Conservation (phyloP, 1,284 basidiomycete genomes). For the Cutaneotrichosporon spelunceum region DNA sequence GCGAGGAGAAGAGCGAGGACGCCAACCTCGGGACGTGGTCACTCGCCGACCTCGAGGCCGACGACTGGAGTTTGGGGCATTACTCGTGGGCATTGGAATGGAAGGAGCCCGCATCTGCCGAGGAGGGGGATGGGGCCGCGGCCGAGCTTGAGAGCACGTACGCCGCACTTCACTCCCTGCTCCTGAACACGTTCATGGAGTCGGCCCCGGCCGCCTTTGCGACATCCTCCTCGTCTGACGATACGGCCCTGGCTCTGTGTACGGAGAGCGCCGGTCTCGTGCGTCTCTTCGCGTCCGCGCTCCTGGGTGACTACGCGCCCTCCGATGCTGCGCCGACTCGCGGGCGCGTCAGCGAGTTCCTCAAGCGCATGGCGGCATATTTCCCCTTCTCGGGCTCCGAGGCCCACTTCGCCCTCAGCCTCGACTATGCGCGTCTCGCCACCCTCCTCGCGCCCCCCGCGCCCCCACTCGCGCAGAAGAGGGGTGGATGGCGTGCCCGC, state of each 20-base stretch:
- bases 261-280: constrained; percentile 62
- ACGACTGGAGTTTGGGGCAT: constrained; percentile 16
- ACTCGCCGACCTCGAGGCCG: constrained; percentile 13
- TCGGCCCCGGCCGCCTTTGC: constrained; percentile 73
- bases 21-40: constrained; percentile 13
- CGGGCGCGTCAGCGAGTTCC: constrained; percentile 33
- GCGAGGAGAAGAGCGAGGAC: background rate
- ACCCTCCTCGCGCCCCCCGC: constrained; percentile 35
- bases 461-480: constrained; percentile 16
- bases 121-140: background rate
- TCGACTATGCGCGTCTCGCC: constrained; percentile 54
- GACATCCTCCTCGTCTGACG: constrained; percentile 55
- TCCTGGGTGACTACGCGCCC: constrained; percentile 40
- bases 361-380: constrained; percentile 63
- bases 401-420: constrained; percentile 56
- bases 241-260: constrained; percentile 62
- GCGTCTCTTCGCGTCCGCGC: constrained; percentile 63
- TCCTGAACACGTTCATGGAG: constrained; percentile 79
- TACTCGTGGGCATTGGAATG: constrained; percentile 19
- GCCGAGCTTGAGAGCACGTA: constrained; percentile 27
- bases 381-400: constrained; percentile 64
- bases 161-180: constrained; percentile 65
- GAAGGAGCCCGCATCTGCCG: background rate
- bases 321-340: constrained; percentile 25
- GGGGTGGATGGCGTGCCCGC: constrained; percentile 29